Evolutionary conservation across 345 rosid genomes (phyloP).

Genomic region (Sisymbrium altissimum): DNA sequence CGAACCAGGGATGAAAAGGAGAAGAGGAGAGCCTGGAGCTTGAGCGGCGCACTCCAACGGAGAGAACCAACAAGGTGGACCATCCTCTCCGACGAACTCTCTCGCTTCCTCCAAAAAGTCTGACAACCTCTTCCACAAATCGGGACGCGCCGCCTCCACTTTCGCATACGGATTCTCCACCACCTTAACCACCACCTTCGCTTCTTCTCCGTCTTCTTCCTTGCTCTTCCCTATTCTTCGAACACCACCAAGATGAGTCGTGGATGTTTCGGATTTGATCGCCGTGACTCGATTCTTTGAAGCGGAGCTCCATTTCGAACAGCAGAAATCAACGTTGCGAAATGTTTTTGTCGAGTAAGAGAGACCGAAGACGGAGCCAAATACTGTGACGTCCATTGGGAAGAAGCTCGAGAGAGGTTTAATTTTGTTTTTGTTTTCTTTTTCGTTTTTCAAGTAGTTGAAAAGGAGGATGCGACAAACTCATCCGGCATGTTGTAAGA

Average conservation of each 20-base stretch:
- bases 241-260: not conserved
- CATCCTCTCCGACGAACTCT: constrained; percentile 33
- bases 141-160: constrained; percentile 15
- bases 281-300: not conserved
- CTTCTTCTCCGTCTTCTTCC: not conserved
- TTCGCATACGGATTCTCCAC: constrained; percentile 20
- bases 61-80: constrained; percentile 72
- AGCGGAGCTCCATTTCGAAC: not conserved
- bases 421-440: too few species aligned
- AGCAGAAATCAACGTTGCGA: not conserved
- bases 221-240: not conserved
- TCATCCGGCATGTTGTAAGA: too few species aligned
- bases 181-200: too few species aligned
- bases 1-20: constrained; percentile 53
- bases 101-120: constrained; percentile 42
- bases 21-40: constrained; percentile 43
- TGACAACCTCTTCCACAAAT: constrained; percentile 33
- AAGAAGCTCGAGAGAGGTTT: too few species aligned
- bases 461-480: not conserved
- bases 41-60: constrained; percentile 45
- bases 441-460: not conserved
- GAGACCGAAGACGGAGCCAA: not conserved
- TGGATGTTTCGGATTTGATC: not conserved
- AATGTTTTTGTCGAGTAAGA: not conserved
- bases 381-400: constrained; percentile 5